Conservation (phyloP, 2,329 filamentous ascomycete genomes). For the Diaporthe sp. region DNA sequence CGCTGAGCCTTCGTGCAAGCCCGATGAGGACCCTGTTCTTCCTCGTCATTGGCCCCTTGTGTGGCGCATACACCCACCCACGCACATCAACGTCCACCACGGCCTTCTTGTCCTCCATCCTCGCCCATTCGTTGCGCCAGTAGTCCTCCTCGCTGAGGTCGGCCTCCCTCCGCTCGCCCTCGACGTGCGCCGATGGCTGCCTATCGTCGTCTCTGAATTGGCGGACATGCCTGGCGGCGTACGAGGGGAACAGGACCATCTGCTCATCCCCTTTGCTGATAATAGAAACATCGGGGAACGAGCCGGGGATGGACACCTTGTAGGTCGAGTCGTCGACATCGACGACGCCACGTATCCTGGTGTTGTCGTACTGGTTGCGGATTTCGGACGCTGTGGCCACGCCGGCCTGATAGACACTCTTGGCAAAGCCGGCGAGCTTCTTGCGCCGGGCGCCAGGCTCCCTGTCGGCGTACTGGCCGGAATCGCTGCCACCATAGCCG, state of each 20-base stretch:
- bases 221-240: slow-evolving; percentile 80
- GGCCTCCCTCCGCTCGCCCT: slow-evolving; percentile 43
- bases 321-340: slow-evolving; percentile 46
- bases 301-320: slow-evolving; percentile 73
- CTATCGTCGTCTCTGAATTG: slow-evolving; percentile 66
- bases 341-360: slow-evolving; percentile 55
- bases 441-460: slow-evolving; percentile 81
- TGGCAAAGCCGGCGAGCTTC: slow-evolving; percentile 78
- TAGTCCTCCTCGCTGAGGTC: slow-evolving; percentile 75
- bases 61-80: slow-evolving; percentile 94
- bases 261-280: slow-evolving; percentile 85
- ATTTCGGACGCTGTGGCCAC: slow-evolving; percentile 70
- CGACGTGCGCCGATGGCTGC: slow-evolving; percentile 31
- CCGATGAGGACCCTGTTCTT: slow-evolving; percentile 90
- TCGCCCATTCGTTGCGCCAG: slow-evolving; percentile 84
- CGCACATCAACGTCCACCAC: slow-evolving; percentile 94
- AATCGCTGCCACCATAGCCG: slow-evolving; percentile 4
- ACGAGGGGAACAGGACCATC: slow-evolving; percentile 95
- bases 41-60: slow-evolving; percentile 84
- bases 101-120: slow-evolving; percentile 83
- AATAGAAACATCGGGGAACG: slow-evolving; percentile 88
- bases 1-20: slow-evolving; percentile 87
- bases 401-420: slow-evolving; percentile 68
- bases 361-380: slow-evolving; percentile 70
- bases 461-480: slow-evolving; percentile 47